Conservation (phyloP, 1,284 basidiomycete genomes). For the Boletus albobrunnescens region DNA sequence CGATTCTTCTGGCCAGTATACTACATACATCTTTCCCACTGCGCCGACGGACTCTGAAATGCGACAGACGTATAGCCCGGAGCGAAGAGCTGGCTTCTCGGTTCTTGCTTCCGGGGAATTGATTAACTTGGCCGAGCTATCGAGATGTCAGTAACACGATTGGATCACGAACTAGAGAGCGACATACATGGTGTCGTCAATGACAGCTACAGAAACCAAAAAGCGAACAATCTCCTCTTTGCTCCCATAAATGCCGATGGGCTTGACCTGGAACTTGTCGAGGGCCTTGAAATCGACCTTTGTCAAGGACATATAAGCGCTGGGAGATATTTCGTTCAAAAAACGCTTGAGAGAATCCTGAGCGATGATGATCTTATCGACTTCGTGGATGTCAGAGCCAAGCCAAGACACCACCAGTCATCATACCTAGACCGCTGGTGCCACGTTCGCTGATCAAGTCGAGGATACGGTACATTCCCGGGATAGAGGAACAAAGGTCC, state of each 20-base stretch:
- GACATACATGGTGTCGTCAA: constrained; percentile 39
- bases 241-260: constrained; percentile 54
- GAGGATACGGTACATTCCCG: constrained; percentile 51
- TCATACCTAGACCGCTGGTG: constrained; percentile 48
- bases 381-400: constrained; percentile 28
- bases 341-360: constrained; percentile 45
- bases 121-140: constrained; percentile 14
- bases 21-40: constrained; percentile 37
- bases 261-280: constrained; percentile 41
- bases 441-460: constrained; percentile 52
- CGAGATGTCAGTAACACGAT: background rate
- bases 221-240: constrained; percentile 46
- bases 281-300: constrained; percentile 51
- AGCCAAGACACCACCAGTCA: background rate
- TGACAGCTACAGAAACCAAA: constrained; percentile 33
- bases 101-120: constrained; percentile 12
- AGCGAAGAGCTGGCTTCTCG: constrained; percentile 36
- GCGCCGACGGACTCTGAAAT: constrained; percentile 2
- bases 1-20: constrained; percentile 60
- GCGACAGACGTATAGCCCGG: constrained; percentile 47
- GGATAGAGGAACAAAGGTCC: constrained; percentile 33
- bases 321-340: constrained; percentile 44
- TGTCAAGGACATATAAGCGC: constrained; percentile 48
- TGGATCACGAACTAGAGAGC: background rate
- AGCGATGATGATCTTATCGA: constrained; percentile 57